These are phyloP conservation scores for Vitis riparia DNA, from an alignment of 164 flowering plant species.

Conservation along the genomic window DNA sequence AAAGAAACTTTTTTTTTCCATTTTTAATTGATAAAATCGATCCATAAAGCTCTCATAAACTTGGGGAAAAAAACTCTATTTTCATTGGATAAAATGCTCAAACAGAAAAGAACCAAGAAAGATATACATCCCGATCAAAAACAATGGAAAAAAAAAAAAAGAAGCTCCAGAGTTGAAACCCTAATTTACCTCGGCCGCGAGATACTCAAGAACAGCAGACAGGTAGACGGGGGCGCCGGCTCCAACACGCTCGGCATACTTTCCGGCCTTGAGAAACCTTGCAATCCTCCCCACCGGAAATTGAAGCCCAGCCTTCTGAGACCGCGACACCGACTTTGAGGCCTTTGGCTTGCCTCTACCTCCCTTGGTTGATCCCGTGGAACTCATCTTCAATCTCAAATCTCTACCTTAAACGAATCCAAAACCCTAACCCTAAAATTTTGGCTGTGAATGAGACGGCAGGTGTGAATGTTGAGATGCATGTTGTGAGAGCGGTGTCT, in stretches of 20 bases:
- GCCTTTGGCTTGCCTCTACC: slow-evolving; percentile 55
- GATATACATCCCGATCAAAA: too few species aligned
- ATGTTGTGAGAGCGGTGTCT: not conserved
- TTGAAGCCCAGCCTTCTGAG: slow-evolving; percentile 54
- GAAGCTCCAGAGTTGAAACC: not conserved
- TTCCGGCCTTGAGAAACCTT: slow-evolving; percentile 55
- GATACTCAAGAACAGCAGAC: slow-evolving; percentile 62
- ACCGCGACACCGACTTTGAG: slow-evolving; percentile 50
- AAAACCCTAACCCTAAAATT: slow-evolving; percentile 21
- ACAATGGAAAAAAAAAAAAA: not conserved
- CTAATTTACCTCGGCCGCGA: slow-evolving; percentile 48
- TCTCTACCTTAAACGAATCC: too few species aligned
- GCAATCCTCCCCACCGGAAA: slow-evolving; percentile 65
- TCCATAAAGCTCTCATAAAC: too few species aligned
- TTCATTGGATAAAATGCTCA: too few species aligned
- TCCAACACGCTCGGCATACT: slow-evolving; percentile 63
- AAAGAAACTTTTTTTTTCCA: too few species aligned
- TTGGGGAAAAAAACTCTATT: too few species aligned
- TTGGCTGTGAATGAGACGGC: not conserved
- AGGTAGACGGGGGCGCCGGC: slow-evolving; percentile 67
- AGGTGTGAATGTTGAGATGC: not conserved
- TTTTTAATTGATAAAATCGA: too few species aligned
- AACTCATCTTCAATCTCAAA: slow-evolving; percentile 27
- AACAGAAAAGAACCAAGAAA: too few species aligned
- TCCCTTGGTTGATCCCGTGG: slow-evolving; percentile 33